Evolutionary conservation across 805 yeast species (phyloP).

Genomic region (Candida easanensis): DNA sequence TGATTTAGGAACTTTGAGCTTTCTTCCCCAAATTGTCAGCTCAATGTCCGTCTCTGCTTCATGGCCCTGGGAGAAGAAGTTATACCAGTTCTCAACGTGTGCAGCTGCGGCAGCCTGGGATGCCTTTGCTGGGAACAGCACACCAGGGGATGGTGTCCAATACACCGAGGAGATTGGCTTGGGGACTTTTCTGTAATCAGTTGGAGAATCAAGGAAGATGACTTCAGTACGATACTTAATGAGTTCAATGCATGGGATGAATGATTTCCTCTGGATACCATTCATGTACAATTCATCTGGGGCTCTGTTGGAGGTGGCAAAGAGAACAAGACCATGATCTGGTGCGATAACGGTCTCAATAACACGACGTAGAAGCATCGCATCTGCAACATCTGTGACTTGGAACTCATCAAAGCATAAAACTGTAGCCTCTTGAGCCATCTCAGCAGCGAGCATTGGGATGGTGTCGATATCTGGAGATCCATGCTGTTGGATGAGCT

Average conservation of each 20-base stretch:
- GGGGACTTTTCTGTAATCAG: conserved; percentile 88
- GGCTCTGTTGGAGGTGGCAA: conserved; percentile 93
- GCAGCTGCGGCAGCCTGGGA: conserved; percentile 48
- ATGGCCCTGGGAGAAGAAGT: conserved; percentile 67
- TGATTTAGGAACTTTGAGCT: conserved; percentile 69
- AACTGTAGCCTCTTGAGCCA: conserved; percentile 72
- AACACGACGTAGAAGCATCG: conserved; percentile 86
- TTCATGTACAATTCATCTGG: conserved; percentile 92
- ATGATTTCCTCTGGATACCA: conserved; percentile 90
- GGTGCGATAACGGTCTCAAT: conserved; percentile 63
- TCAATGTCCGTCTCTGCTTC: conserved; percentile 34
- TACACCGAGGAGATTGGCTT: conserved; percentile 80
- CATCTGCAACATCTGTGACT: conserved; percentile 98
- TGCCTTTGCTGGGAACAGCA: conserved; percentile 48
- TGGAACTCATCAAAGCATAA: conserved; percentile 96
- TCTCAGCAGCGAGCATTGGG: conserved; percentile 79
- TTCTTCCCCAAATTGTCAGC: conserved; percentile 84
- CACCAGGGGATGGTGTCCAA: conserved; percentile 66
- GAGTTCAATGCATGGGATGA: conserved; percentile 86
- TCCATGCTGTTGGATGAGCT: conserved; percentile 63
- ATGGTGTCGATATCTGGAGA: conserved; percentile 72
- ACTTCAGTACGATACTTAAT: conserved; percentile 75
- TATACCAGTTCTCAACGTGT: conserved; percentile 78
- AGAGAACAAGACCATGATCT: conserved; percentile 78
- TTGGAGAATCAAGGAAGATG: conserved; percentile 80